A percentile compares a stretch with the other conserved stretches of the same genome.
These are phyloP conservation scores for Sechiopsis laciniata DNA, from an alignment of 306 rosid species.

Conservation along the genomic window DNA sequence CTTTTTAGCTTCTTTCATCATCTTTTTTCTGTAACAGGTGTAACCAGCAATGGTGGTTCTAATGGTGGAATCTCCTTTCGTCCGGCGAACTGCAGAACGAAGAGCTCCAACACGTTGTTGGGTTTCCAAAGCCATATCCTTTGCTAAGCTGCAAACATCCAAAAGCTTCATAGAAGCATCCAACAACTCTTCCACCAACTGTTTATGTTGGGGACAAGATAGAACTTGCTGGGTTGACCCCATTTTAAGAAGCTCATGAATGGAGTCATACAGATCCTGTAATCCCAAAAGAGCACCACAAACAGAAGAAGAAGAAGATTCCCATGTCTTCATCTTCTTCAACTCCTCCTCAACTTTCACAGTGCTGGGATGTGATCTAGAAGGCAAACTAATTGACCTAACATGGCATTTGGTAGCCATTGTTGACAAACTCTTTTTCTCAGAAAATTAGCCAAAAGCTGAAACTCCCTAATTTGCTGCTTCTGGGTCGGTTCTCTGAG, in stretches of 20 bases:
- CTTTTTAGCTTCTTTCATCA: constrained; percentile 50
- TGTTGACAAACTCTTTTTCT: not conserved
- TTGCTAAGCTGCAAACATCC: constrained; percentile 53
- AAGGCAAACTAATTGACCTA: constrained; percentile 62
- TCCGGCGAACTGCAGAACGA: constrained; percentile 57
- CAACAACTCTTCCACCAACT: constrained; percentile 42
- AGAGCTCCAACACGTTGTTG: constrained; percentile 47
- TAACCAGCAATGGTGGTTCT: constrained; percentile 37
- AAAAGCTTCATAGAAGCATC: constrained; percentile 55
- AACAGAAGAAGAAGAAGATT: constrained; percentile 35
- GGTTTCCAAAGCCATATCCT: constrained; percentile 41
- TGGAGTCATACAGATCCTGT: constrained; percentile 38
- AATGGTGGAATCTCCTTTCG: constrained; percentile 46
- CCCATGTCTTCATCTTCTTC: constrained; percentile 37
- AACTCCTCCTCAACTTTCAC: constrained; percentile 44
- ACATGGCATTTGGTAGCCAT: constrained; percentile 38
- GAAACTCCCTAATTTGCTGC: not conserved
- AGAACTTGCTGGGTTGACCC: constrained; percentile 47
- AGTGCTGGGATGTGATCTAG: constrained; percentile 55
- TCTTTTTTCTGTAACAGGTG: constrained; percentile 37
- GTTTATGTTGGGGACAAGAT: constrained; percentile 33
- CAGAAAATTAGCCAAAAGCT: no score
- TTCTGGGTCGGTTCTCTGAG: not conserved
- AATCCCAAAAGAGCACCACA: constrained; percentile 32
- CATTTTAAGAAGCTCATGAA: constrained; percentile 56